Evolutionary conservation across 306 rosid genomes (phyloP), one percentile per base, ranked within the genome.

Genomic region (Carpinus fangiana): DNA sequence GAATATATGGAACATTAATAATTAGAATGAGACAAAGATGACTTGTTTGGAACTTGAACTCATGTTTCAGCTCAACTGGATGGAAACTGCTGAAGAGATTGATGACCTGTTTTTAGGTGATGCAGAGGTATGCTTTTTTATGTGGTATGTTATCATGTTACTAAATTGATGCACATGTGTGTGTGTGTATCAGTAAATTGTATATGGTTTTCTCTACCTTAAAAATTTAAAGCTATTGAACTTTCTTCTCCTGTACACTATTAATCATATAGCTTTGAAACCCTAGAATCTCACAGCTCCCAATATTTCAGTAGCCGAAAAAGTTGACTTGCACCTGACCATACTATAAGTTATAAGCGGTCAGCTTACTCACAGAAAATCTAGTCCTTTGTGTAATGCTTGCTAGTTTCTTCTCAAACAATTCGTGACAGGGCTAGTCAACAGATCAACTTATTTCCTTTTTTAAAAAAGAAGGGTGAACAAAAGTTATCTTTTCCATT

Each of bases 41-140:
- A 9, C 16, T 57, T 80, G 56, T 72, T 79, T 72, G 80, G 86
- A 71, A 41, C 76, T 50, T 36, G 54, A 84, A 52, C 41, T 74
- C 78, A 50, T 84, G 21, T 88, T 90, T 71, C 83, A 91, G 98
- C 82, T 89, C 69, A 89, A 89, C 87, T 91, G 97, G 98, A 41
- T 93, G 88, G 86, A 77, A 73, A 81, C 87, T 66, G 98, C 98
- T 18, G 98, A 93, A 85, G 93, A 90, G 87, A 87, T 93, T 73
- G 98, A 93, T 36, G 98, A 93, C 76, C 78, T 90, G 75, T 93
- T 90, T 85, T 78, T 91, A 75, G 98, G 95, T 12, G 98, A 93
- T 79, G 98, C 98, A 0, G 97, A 93, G 97, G 98, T 93, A 79
- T 53, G 80, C 54, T 74, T 34, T 36, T 36, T 46, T 36, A 16